Percentiles rank a stretch among this genome's conserved stretches.
These are phyloP conservation scores for Kwoniella sp. DNA, from an alignment of 768 basidiomycete genomes.

Conservation along the genomic window DNA sequence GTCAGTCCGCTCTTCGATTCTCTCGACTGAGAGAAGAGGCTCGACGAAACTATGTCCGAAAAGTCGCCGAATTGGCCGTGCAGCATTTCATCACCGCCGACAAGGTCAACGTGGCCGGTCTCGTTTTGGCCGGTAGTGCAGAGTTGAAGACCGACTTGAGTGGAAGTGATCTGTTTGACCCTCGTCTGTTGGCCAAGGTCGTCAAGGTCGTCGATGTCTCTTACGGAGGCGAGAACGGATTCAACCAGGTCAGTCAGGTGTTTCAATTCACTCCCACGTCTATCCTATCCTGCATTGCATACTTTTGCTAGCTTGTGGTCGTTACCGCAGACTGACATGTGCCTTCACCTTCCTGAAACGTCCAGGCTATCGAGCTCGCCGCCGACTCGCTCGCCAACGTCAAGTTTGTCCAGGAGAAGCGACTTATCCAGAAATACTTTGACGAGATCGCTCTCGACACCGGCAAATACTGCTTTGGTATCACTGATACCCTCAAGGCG, in stretches of 20 bases:
- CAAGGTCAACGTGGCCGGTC: conserved; percentile 95
- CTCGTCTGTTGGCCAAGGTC: conserved; percentile 79
- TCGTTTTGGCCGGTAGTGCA: conserved; percentile 94
- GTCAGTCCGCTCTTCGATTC: conserved; percentile 99
- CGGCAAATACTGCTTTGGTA: conserved; percentile 94
- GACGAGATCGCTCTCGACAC: conserved; percentile 99
- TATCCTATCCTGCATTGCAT: background rate
- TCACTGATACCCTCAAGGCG: conserved; percentile 93
- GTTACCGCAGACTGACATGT: background rate
- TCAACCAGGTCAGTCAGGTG: conserved; percentile 83
- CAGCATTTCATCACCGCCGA: conserved; percentile 98
- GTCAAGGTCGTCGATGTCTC: conserved; percentile 99
- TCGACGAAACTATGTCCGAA: conserved; percentile 98
- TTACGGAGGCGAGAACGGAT: conserved; percentile 98
- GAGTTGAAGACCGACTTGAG: conserved; percentile 99
- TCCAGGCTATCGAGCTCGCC: conserved; percentile 91
- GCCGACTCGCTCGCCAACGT: conserved; percentile 95
- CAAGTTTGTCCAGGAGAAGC: conserved; percentile 99
- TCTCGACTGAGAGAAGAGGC: conserved; percentile 98
- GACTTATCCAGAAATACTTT: conserved; percentile 95
- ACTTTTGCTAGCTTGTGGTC: background rate
- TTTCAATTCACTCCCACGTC: no score
- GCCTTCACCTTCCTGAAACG: background rate
- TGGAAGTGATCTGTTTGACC: conserved; percentile 95
- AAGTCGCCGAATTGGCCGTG: conserved; percentile 94